Percentiles rank a stretch among this genome's conserved stretches.
Conservation (phyloP, 2,329 filamentous ascomycete species). For the Onygenales sp. region DNA sequence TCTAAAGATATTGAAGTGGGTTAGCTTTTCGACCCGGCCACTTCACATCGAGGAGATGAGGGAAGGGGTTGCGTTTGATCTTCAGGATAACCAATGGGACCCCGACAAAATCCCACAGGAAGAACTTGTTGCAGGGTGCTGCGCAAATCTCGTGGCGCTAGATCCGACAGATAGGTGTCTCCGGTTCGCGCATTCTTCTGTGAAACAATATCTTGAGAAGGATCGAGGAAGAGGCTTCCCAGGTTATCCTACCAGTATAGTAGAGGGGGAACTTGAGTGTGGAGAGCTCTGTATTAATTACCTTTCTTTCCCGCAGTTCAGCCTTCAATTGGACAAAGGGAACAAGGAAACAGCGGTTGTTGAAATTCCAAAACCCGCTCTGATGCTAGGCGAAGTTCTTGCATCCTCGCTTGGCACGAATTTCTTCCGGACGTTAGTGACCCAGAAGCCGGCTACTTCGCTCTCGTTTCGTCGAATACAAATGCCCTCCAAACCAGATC, state of each 20-base stretch:
- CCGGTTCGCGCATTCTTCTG: neutral
- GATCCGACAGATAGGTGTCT: neutral
- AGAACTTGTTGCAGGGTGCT: neutral
- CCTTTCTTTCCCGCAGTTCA: neutral
- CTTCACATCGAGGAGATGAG: neutral
- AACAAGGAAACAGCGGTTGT: neutral
- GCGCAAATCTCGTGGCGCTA: neutral
- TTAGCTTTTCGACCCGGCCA: neutral
- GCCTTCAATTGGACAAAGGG: neutral
- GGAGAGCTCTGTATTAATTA: neutral
- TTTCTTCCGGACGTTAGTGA: neutral
- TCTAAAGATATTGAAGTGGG: neutral
- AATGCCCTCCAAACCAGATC: neutral
- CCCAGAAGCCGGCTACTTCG: neutral
- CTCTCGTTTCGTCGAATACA: neutral
- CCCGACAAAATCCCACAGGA: neutral
- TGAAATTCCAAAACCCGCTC: neutral
- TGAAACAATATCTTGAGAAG: neutral
- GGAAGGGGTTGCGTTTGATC: neutral
- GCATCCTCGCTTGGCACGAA: neutral
- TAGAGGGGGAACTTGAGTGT: neutral
- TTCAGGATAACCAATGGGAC: neutral
- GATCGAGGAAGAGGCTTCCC: neutral
- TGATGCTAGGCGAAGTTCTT: neutral
- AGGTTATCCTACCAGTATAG: neutral